phyloP scores from a whole-genome alignment of 768 basidiomycete species.

The Tulasnella sp. region DNA sequence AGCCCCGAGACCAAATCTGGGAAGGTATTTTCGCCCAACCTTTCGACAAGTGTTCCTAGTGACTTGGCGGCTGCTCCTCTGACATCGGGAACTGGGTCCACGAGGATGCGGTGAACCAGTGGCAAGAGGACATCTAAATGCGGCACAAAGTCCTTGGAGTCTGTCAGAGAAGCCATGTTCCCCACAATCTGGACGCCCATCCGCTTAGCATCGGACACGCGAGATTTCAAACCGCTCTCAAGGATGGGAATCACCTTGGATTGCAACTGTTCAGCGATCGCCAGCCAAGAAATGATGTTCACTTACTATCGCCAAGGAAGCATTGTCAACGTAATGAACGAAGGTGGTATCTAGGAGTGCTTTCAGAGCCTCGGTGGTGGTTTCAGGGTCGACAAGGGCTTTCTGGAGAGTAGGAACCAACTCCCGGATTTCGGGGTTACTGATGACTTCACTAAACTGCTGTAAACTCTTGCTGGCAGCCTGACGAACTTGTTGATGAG shows the following conservation, averaged over 20 bases:
- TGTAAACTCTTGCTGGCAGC: constrained; percentile 95
- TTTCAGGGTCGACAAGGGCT: constrained; percentile 90
- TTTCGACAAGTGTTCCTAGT: constrained; percentile 92
- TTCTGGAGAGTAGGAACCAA: constrained; percentile 87
- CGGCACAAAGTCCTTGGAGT: constrained; percentile 88
- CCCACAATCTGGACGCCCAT: constrained; percentile 96
- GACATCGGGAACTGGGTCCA: constrained; percentile 97
- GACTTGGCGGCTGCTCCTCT: constrained; percentile 96
- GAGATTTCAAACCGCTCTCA: constrained; percentile 86
- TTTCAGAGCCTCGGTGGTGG: constrained; percentile 80
- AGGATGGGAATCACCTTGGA: constrained; percentile 86
- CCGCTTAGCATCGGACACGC: constrained; percentile 90
- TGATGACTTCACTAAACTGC: constrained; percentile 97
- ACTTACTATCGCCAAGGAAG: constrained; percentile 84
- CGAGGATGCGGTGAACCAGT: constrained; percentile 84
- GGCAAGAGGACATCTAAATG: constrained; percentile 88
- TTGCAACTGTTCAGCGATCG: constrained; percentile 17
- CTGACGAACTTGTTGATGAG: constrained; percentile 89
- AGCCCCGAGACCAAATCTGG: constrained; percentile 91
- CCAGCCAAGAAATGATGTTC: neutral
- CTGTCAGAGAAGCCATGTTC: constrained; percentile 87
- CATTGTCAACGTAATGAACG: constrained; percentile 96
- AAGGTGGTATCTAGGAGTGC: constrained; percentile 90
- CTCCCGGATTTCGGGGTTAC: constrained; percentile 92
- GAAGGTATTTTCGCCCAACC: constrained; percentile 90